phyloP scores from a whole-genome alignment of 805 yeast genomes.

The Yarrowia sp. region DNA sequence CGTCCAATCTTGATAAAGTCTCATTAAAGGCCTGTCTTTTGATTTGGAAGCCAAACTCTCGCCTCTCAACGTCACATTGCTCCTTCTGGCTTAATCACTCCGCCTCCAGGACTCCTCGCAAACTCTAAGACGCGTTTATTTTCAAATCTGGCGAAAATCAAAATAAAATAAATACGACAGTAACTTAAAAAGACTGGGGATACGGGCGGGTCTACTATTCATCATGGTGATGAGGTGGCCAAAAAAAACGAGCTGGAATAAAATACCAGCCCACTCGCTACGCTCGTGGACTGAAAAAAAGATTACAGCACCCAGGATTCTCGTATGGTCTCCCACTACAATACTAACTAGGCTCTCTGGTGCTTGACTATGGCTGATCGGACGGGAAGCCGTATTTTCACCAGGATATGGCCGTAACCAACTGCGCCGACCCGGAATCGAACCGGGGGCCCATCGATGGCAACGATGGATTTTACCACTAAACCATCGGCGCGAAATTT shows the following conservation, averaged over 20 bases:
- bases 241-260: no score
- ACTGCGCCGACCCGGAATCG: constrained; percentile 23
- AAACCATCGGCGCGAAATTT: constrained; percentile 1
- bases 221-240: no score
- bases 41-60: no score
- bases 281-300: not conserved
- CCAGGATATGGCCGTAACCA: constrained; percentile 27
- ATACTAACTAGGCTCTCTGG: constrained; percentile 27
- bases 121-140: not conserved
- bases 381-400: constrained; percentile 27
- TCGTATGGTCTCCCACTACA: constrained; percentile 27
- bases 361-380: constrained; percentile 27
- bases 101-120: no score
- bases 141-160: not conserved
- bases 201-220: no score
- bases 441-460: constrained; percentile 21
- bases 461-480: constrained; percentile 21
- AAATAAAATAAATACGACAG: not conserved
- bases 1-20: no score
- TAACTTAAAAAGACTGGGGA: not conserved
- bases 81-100: no score
- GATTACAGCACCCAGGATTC: constrained; percentile 27
- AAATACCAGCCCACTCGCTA: no score
- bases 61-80: no score
- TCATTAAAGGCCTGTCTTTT: no score